These are phyloP conservation scores for Colletotrichum chrysophilum DNA, from an alignment of 2,329 filamentous ascomycete genomes.

Conservation along the genomic window DNA sequence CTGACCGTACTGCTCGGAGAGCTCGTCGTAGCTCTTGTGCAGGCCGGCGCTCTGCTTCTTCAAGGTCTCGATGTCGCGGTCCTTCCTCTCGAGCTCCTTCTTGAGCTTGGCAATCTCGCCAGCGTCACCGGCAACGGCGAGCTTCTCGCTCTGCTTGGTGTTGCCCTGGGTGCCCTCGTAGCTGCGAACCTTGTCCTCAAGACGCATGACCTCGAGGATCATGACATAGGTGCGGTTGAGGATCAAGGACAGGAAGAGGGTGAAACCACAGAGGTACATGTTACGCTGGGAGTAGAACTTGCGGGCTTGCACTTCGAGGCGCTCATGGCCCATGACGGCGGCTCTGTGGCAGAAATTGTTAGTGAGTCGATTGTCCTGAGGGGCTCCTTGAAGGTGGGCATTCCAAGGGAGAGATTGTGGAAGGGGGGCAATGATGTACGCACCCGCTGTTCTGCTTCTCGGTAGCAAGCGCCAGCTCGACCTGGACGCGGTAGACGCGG, in stretches of 20 bases:
- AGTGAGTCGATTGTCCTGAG: not conserved
- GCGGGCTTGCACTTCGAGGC: constrained; percentile 97
- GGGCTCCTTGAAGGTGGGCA: not conserved
- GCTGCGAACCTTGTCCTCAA: constrained; percentile 89
- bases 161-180: constrained; percentile 66
- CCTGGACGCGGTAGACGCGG: constrained; percentile 81
- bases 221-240: constrained; percentile 98
- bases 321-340: constrained; percentile 86
- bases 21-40: constrained; percentile 81
- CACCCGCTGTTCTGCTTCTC: constrained; percentile 63
- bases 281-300: constrained; percentile 99
- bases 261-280: constrained; percentile 99
- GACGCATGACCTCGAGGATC: constrained; percentile 88
- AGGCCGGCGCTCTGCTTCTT: constrained; percentile 93
- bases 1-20: constrained; percentile 80
- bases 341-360: constrained; percentile 40
- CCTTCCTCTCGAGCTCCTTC: constrained; percentile 77
- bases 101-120: constrained; percentile 76
- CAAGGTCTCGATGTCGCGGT: constrained; percentile 82
- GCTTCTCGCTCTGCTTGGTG: constrained; percentile 73
- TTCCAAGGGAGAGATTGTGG: not conserved
- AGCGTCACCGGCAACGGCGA: constrained; percentile 74
- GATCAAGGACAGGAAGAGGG: constrained; percentile 96
- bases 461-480: constrained; percentile 78
- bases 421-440: constrained; percentile 30